Evolutionary conservation across 176 grass and related monocot genomes (phyloP).

Genomic region (Carex scoparia): DNA sequence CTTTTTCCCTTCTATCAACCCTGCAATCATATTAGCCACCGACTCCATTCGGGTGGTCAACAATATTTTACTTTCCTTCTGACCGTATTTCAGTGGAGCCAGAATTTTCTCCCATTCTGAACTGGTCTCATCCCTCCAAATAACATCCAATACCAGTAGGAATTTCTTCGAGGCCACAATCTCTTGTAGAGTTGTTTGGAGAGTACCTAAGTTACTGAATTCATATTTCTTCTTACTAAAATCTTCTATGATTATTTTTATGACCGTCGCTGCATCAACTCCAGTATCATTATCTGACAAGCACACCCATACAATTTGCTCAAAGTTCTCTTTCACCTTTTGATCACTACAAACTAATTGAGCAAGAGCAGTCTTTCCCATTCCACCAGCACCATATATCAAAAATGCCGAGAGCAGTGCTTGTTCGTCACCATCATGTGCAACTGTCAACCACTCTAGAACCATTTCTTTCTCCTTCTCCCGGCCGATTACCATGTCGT

Average conservation of each 20-base stretch:
- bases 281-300: neutral
- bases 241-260: slow-evolving; percentile 12
- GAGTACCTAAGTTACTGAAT: slow-evolving; percentile 8
- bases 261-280: neutral
- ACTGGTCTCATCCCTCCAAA: slow-evolving; percentile 6
- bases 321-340: slow-evolving; percentile 11
- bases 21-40: slow-evolving; percentile 8
- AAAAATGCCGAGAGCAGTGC: neutral
- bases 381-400: slow-evolving; percentile 16
- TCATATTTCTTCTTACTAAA: neutral
- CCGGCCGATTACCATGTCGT: neutral
- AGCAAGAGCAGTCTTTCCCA: slow-evolving; percentile 28
- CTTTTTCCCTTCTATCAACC: neutral
- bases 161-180: slow-evolving; percentile 8
- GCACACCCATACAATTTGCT: slow-evolving; percentile 18
- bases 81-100: slow-evolving; percentile 10
- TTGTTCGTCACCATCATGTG: neutral
- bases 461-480: neutral
- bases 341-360: neutral
- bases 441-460: neutral
- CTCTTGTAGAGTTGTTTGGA: slow-evolving; percentile 13
- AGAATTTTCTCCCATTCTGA: slow-evolving; percentile 6
- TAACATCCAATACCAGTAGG: slow-evolving; percentile 30
- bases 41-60: slow-evolving; percentile 8
- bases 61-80: slow-evolving; percentile 21